Evolutionary conservation across 108 stramenopile species (phyloP), one percentile per base, ranked within the genome.

Genomic region (Stephanodiscus minutulus): DNA sequence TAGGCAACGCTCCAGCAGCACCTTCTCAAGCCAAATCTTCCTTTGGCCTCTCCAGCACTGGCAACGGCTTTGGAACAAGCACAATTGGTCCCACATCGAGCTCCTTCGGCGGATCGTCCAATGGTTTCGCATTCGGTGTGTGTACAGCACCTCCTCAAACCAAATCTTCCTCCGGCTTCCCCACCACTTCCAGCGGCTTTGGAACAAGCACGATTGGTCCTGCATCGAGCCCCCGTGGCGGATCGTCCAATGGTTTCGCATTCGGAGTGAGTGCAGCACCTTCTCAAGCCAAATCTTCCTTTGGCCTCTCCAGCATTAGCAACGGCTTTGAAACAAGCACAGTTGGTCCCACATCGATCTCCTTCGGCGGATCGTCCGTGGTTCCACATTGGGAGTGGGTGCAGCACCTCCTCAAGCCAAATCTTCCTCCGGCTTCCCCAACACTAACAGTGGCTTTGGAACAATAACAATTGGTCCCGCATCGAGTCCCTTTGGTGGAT

Each of bases 1-100:
- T 83, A 68, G 82, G 86, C 39, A 41, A 15, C 43, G 15, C 43
- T 44, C 15, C 76, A n/a, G 48, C 64, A 41, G 71, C 69, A 54
- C 24, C 81, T 44, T 13, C 0, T 58, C n/a, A 18, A 13, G 15
- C 57, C 52, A 53, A 27, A 9, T 27, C 52, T 53, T 10, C 57
- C 1, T 33, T 28, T n/a, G n/a, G 27, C 31, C 13, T 64, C 33
- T 61, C 22, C 25, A 12, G 1, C 22, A 25, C 24, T 53, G n/a
- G n/a, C n/a, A n/a, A n/a, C n/a, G 52, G 61, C 20, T 70, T 77
- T 37, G 68, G 76, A 22, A 36, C 67, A 17, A 35, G 36, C 57
- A 56, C 72, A 21, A 6, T 67, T 52, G 53, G 49, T n/a, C n/a
- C n/a, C 12, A 24, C 66, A 7, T 33, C n/a, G 66, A 55, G 35